These are phyloP conservation scores for Tetrahymena elliotti DNA, from an alignment of 73 alveolate genomes.

Conservation along the genomic window DNA sequence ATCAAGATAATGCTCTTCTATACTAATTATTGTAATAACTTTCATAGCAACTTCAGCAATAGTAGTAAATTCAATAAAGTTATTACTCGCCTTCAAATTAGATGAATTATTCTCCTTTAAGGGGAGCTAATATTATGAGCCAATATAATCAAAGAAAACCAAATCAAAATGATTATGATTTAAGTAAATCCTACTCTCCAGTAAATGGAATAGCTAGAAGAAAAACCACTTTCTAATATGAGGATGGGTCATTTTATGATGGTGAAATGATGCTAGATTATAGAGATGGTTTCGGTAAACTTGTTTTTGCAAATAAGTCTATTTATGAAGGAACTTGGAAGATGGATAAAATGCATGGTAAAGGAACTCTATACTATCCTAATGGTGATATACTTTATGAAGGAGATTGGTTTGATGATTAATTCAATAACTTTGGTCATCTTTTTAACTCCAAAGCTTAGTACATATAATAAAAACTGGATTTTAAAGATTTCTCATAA, in stretches of 20 bases:
- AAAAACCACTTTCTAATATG: slow-evolving; percentile 42
- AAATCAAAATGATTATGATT: neutral
- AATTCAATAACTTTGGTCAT: slow-evolving; percentile 25
- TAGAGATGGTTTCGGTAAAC: slow-evolving; percentile 39
- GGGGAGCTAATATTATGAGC: neutral
- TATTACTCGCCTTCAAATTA: neutral
- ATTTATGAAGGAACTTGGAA: neutral
- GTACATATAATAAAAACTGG: neutral
- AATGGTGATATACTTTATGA: slow-evolving; percentile 37
- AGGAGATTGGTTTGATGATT: slow-evolving; percentile 40
- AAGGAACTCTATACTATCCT: slow-evolving; percentile 7
- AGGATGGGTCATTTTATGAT: slow-evolving; percentile 61
- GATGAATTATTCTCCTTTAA: neutral
- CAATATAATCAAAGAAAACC: neutral
- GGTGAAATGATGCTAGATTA: slow-evolving; percentile 62
- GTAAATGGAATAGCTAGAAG: slow-evolving; percentile 64
- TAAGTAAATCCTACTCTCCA: neutral
- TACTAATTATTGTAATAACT: neutral
- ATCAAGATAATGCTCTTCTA: neutral
- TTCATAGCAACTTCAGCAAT: neutral
- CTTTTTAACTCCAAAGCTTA: slow-evolving; percentile 17
- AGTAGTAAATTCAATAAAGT: neutral
- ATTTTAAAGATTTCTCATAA: slow-evolving; percentile 11
- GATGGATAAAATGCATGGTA: neutral
- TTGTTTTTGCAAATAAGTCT: neutral